Percentiles rank a stretch among this genome's conserved stretches.
Evolutionary conservation across 2,329 filamentous ascomycete species (phyloP).

Genomic region (Coniochaeta sp.): DNA sequence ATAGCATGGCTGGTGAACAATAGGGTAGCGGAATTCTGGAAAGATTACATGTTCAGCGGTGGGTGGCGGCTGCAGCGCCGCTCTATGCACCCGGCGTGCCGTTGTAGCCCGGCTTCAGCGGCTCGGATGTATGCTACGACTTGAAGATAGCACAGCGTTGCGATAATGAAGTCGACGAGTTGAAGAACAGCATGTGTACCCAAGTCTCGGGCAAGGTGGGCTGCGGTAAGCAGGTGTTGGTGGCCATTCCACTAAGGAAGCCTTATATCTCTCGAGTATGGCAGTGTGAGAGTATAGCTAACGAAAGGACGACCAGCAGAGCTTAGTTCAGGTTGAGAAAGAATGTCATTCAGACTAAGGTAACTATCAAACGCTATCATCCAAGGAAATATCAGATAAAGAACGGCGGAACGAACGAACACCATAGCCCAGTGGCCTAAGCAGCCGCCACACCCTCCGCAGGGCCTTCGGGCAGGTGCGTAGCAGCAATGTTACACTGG

Average conservation of each 20-base stretch:
- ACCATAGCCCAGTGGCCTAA: background rate
- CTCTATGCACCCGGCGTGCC: background rate
- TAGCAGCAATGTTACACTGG: constrained; percentile 74
- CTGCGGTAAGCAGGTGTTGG: too few species aligned
- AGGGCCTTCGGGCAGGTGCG: constrained; percentile 46
- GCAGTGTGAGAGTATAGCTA: too few species aligned
- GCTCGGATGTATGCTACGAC: background rate
- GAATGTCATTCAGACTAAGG: background rate
- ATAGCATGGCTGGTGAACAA: constrained; percentile 15
- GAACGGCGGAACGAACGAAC: background rate
- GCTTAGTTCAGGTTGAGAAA: too few species aligned
- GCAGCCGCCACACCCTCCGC: constrained; percentile 11
- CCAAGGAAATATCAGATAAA: background rate
- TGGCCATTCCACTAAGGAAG: too few species aligned
- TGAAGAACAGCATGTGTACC: background rate
- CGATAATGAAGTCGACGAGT: background rate
- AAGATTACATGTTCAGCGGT: background rate
- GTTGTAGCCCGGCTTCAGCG: background rate
- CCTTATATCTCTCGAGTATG: too few species aligned
- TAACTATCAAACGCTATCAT: background rate
- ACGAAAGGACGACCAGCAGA: too few species aligned
- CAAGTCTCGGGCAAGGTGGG: too few species aligned
- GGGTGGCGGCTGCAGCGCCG: background rate
- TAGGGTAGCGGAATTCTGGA: background rate
- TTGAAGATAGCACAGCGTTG: background rate